phyloP scores from a whole-genome alignment of 176 grass and related monocot genomes.

The Stipa capillata region DNA sequence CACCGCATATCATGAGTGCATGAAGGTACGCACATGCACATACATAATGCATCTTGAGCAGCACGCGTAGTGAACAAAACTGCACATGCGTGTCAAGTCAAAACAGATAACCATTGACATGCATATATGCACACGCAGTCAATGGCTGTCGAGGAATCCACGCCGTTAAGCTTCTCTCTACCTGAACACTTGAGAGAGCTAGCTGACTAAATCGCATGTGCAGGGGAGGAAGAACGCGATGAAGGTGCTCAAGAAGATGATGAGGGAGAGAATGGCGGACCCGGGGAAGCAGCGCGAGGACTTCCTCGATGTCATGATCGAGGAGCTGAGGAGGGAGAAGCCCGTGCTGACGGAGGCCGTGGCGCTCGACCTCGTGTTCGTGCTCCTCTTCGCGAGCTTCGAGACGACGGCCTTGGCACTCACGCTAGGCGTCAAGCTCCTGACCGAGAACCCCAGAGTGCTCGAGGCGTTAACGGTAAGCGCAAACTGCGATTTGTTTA shows the following conservation, averaged over 20 bases:
- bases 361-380: constrained; percentile 64
- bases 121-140: constrained; percentile 15
- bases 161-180: not conserved
- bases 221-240: constrained; percentile 53
- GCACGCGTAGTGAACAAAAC: constrained; percentile 15
- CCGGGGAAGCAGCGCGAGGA: constrained; percentile 21
- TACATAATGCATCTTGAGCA: not conserved
- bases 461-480: constrained; percentile 54
- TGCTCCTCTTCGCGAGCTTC: constrained; percentile 67
- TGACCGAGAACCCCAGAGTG: constrained; percentile 52
- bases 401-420: constrained; percentile 73
- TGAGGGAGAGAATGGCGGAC: constrained; percentile 21
- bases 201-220: not conserved
- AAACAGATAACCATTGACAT: constrained; percentile 12
- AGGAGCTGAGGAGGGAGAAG: constrained; percentile 49
- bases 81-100: constrained; percentile 34
- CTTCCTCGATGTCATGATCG: constrained; percentile 55
- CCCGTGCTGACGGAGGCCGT: constrained; percentile 41
- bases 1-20: constrained; percentile 55
- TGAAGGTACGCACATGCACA: constrained; percentile 33
- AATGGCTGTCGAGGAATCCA: not conserved
- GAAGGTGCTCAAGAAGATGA: constrained; percentile 52
- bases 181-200: not conserved
- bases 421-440: constrained; percentile 67
- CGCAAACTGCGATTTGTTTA: not conserved